Base-by-base conservation (phyloP, 2,329 filamentous ascomycete genomes). In the Huntiella decipiens region DNA sequence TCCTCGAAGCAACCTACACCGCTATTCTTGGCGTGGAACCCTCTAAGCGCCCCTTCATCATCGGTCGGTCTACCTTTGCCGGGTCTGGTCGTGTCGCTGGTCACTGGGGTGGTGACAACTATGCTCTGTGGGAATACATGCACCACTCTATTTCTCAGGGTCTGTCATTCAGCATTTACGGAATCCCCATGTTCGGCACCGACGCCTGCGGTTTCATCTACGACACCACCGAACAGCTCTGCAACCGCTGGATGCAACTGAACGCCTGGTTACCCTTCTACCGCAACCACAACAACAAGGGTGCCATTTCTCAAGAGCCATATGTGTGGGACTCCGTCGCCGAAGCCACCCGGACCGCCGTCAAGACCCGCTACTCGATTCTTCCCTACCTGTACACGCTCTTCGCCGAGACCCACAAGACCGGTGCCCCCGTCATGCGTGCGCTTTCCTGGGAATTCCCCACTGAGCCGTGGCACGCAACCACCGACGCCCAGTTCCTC, bases 331-430 rank as follows among this genome's bases (percentile, higher is more conserved):
- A 66, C 0, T 60, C 64, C 1, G 79, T 82, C 4, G 66, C 79
- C 0, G 61, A 68, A 6, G 77, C 79, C 0, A 79, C 79, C 0
- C 70, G 69, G 46, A 77, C 73, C 49, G 79, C 76, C 13, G 84
- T 87, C 53, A 70, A 70, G 28, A 75, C 77, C 41, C 71, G 82
- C n/a, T 87, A 87, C 62, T 68, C 72, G 31, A 65, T 87, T n/a
- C 66, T 88, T n/a, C 82, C 86, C 55, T 87, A 87, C 61, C 67
- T 83, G 50, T 87, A 88, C 65, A 86, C 82, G 1, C 73, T 76
- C 0, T 66, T 85, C 53, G 65, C 77, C 56, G 61, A 63, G 47
- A 72, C 82, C 57, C 70, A 66, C 28, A 55, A 64, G 13, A 68
- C 68, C 17, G 82, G 82, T 32, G 69, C 67, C 1, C 80, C 82